Base-by-base conservation (phyloP, 2,329 filamentous ascomycete species). In the Scedosporium apiospermum region DNA sequence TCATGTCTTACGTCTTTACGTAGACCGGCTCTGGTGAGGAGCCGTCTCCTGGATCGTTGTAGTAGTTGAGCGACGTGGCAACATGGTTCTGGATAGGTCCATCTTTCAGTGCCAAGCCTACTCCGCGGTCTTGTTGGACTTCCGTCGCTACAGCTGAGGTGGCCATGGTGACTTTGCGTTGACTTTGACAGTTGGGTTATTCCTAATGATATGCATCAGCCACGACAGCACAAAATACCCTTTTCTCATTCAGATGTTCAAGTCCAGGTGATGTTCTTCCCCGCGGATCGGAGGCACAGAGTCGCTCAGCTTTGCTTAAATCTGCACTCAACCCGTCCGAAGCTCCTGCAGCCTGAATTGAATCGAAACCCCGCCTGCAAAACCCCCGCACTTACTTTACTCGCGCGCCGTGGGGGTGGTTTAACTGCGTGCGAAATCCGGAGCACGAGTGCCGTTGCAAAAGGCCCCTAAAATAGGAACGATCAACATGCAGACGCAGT, bases 21-120 rank as follows among this genome's bases (percentile, higher is more conserved):
- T 75, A 76, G 4, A 69, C 70, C 0, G 76, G 72, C 2, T 68
- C 65, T 0, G 76, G 76, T 3, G 73, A 71, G 2, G 75, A 74
- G 41, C 76, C 77, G 61, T 79, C 76, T 57, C 75, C 75, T 3
- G 74, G 73, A 23, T 74, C 72, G 63, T 76, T 73, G 66, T 71
- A 73, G 67, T 73, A 79, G 66, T 77, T 74, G 46, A 79, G 64
- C 3, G 66, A 65, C 1, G 76, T 71, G 3, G 68, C 66, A 3
- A 79, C 74, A 30, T 76, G 68, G 55, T 60, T 41, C 16, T 21
- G 12, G 30, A 5, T 3, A n/a, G 49, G 41, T 16, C 34, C 58
- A 10, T 6, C 3, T 16, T 51, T 42, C 6, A 16, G 21, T 38
- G n/a, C 16, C 38, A 18, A 12, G 18, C 9, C 58, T 42, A n/a